Percentiles rank a stretch among this genome's conserved stretches.
Evolutionary conservation across 2,329 filamentous ascomycete species (phyloP).

Genomic region (Colletotrichum sp.): DNA sequence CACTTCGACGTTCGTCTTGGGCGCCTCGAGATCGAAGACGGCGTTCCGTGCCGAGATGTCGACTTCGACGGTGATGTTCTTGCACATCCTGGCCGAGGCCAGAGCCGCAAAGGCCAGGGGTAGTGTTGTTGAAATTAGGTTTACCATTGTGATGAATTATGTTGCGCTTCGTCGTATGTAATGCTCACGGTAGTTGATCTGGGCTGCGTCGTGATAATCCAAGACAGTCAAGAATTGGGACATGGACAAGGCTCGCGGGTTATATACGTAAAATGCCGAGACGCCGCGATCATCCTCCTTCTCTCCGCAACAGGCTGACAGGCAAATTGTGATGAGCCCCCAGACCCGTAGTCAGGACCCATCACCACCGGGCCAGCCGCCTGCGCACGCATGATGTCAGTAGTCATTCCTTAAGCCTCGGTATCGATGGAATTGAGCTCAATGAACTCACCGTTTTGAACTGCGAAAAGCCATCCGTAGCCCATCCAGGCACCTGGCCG

Average conservation of each 20-base stretch:
- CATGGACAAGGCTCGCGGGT: neutral
- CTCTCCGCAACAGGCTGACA: neutral
- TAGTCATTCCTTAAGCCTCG: neutral
- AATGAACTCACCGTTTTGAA: neutral
- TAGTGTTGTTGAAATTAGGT: neutral
- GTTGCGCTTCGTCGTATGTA: neutral
- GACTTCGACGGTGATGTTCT: slow-evolving; percentile 61
- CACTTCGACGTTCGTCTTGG: slow-evolving; percentile 59
- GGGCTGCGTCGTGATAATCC: neutral
- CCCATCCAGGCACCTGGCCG: neutral
- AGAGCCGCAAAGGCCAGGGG: slow-evolving; percentile 28
- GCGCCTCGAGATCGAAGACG: slow-evolving; percentile 53
- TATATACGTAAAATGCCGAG: neutral
- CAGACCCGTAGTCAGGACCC: neutral
- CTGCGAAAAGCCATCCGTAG: neutral
- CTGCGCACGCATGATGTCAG: neutral
- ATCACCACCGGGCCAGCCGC: neutral
- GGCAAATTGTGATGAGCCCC: neutral
- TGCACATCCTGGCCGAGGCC: slow-evolving; percentile 41
- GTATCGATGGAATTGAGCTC: neutral
- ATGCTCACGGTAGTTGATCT: neutral
- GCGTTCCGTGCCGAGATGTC: slow-evolving; percentile 58
- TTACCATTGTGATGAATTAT: slow-evolving; percentile 26
- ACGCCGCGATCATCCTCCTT: neutral
- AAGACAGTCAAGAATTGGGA: neutral